Base-by-base conservation (phyloP, 148 eudicot genomes). In the Simmondsia chinensis region DNA sequence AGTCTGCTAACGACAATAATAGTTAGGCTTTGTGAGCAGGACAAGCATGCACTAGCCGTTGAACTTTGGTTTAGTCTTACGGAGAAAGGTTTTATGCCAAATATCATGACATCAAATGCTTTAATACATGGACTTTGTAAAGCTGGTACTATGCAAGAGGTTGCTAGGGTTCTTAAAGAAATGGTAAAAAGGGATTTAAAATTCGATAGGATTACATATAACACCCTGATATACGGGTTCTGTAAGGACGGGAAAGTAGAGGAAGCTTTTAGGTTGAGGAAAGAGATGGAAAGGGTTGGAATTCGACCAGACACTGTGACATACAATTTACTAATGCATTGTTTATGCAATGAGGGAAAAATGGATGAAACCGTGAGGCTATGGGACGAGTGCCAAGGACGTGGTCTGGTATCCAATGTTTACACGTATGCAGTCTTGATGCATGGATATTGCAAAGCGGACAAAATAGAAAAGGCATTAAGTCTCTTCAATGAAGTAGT, bases 81-180 rank as follows among this genome's bases (percentile, higher is more conserved):
- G 31, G 68, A 68, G 31, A 73, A 47, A 21, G 75, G 72, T 10
- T 65, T 77, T 63, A 48, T 52, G 37, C 80, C 87, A 34, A 79
- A 77, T 69, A 77, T 54, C 8, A 44, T 41, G 45, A 88, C 97
- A 23, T 75, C 94, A 33, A 88, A 83, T 69, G 77, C 91, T 58
- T 76, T 88, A 51, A 63, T 80, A 28, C 71, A 80, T 48, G 77
- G 91, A 41, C 87, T 88, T 71, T 77, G 76, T 74, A 57, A 46
- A 52, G 68, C 55, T 3, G 80, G 81, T 18, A 55, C 58, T 31
- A 61, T 80, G 75, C 69, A 65, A 25, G 91, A 73, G 37, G 80
- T 84, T 56, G 61, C 60, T 7, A 65, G 58, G 43, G 34, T 88
- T 61, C 70, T 83, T 40, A 78, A 71, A 53, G 85, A 66, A 57